These are phyloP conservation scores for Trichosanthes cucumerina DNA, from an alignment of 306 rosid species.

Conservation along the genomic window DNA sequence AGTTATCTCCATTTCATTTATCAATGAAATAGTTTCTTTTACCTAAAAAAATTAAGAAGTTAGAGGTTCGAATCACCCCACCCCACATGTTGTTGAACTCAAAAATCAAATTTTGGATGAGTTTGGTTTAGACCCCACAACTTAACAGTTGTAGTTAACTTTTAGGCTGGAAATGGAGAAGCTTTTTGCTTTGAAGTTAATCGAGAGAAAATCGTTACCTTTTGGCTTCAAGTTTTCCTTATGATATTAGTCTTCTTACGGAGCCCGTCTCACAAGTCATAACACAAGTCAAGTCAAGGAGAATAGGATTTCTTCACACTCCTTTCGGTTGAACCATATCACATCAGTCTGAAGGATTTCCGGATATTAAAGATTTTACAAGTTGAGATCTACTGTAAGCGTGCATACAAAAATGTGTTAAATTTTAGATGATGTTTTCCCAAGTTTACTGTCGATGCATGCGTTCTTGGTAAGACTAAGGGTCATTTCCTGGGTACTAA, in stretches of 20 bases:
- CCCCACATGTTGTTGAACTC: not conserved
- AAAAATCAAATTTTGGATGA: not conserved
- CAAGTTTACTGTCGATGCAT: not conserved
- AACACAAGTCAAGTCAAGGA: not conserved
- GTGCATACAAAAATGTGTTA: not conserved
- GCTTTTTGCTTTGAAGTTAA: not conserved
- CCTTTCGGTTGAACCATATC: not conserved
- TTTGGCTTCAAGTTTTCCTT: not conserved
- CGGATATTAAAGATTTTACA: not conserved
- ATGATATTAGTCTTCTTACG: not conserved
- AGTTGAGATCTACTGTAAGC: not conserved
- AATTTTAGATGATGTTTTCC: not conserved
- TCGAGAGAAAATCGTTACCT: not conserved
- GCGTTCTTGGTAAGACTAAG: not conserved
- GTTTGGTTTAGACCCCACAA: not conserved
- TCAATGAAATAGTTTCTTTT: too few relatives aligned
- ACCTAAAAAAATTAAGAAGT: too few relatives aligned
- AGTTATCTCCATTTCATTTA: too few relatives aligned
- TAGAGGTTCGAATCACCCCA: not conserved
- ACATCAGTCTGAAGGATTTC: not conserved
- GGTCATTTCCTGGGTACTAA: constrained; percentile 9
- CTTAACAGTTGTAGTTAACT: not conserved
- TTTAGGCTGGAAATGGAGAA: not conserved
- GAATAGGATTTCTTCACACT: not conserved
- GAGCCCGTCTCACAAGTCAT: not conserved